Base-by-base conservation (phyloP, 1,284 basidiomycete species). In the Grifola frondosa region DNA sequence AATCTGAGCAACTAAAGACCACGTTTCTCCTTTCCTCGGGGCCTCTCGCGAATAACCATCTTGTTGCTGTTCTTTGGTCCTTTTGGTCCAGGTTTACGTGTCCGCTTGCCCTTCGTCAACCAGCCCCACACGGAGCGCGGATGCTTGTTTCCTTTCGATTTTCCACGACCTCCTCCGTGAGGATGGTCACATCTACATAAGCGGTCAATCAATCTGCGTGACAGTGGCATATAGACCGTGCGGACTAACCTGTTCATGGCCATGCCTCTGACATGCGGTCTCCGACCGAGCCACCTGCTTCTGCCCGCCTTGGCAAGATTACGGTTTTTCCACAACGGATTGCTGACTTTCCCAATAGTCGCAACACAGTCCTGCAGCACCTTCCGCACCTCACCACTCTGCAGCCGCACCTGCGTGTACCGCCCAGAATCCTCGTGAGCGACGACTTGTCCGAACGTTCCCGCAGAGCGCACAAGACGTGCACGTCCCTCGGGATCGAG, bases 161-260 rank as follows among this genome's bases (percentile, higher is more conserved):
- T 97, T 62, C 96, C 96, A 71, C 96, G 88, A 65, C 96, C 95
- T 75, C 96, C 96, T 70, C 96, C 96, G 67, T 94, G 94, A 51
- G 96, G 95, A 69, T 99, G 96, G 68, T 98, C 96, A 48, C 78
- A 77, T 30, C 88, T 91, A 50, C 10, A 44, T 41, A 47, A 41
- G n/a, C n/a, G n/a, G n/a, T n/a, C n/a, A n/a, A n/a, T n/a, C n/a
- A n/a, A n/a, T n/a, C n/a, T n/a, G n/a, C n/a, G n/a, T n/a, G n/a
- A n/a, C n/a, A n/a, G n/a, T n/a, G n/a, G n/a, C n/a, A n/a, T n/a
- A n/a, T n/a, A n/a, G 30, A 36, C 37, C 32, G 21, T 53, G 19
- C 51, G 28, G 30, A 78, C 84, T 37, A 66, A 93, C 78, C 92
- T 87, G 69, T 99, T 99, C 96, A 97, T 98, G 20, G 96, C 96